Conservation (phyloP, 2,329 filamentous ascomycete genomes). For the Aspergillus pseudoviridinutans region DNA sequence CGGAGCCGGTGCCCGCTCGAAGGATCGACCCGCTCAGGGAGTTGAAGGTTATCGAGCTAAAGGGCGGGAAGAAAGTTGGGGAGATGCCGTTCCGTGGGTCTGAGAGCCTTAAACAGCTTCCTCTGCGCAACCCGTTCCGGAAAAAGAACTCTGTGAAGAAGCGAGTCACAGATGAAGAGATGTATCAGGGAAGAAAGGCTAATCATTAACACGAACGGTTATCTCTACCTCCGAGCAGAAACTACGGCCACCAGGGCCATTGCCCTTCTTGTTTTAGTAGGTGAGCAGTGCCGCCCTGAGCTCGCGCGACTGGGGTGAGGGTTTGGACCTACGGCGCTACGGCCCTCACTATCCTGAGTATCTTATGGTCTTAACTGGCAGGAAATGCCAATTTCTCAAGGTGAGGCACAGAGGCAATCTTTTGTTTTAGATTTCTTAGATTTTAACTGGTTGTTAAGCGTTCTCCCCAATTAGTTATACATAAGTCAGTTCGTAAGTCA, state of each 20-base stretch:
- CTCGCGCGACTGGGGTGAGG: not conserved
- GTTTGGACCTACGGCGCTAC: too few relatives aligned
- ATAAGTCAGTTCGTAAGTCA: too few relatives aligned
- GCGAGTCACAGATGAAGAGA: not conserved
- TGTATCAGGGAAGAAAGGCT: not conserved
- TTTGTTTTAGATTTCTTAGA: too few relatives aligned
- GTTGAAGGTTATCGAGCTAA: slow-evolving; percentile 24
- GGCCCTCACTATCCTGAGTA: too few relatives aligned
- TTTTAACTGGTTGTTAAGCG: too few relatives aligned
- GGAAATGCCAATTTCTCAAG: too few relatives aligned
- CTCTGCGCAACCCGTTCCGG: not conserved
- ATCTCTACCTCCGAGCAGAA: not conserved
- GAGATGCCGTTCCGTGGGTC: slow-evolving; percentile 7
- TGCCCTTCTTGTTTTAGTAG: not conserved
- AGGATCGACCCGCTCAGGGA: slow-evolving; percentile 17
- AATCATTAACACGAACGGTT: not conserved
- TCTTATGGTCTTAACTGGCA: too few relatives aligned
- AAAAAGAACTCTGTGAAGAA: not conserved
- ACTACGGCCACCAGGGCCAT: not conserved
- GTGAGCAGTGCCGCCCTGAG: not conserved
- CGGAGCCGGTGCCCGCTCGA: slow-evolving; percentile 7
- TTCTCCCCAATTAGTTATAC: too few relatives aligned
- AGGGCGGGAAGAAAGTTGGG: slow-evolving; percentile 18
- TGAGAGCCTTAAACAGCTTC: not conserved
- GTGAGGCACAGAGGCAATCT: too few relatives aligned